These are phyloP conservation scores for Globisporangium emineosum DNA, from an alignment of 352 stramenopile species.

Conservation along the genomic window DNA sequence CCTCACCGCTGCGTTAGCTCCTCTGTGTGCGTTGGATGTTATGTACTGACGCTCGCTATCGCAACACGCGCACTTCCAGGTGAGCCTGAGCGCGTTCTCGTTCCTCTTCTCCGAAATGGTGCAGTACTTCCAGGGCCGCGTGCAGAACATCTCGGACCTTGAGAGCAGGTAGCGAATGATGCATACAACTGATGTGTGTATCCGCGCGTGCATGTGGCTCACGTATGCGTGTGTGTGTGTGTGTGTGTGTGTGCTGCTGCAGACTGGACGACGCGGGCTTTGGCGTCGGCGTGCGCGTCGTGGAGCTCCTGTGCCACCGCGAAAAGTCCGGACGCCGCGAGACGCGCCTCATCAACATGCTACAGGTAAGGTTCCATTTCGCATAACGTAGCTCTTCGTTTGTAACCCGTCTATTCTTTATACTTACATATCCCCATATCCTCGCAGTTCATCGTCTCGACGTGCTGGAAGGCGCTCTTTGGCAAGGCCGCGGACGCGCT, in stretches of 20 bases:
- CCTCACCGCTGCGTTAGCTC: not conserved
- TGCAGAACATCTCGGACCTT: slow-evolving; percentile 95
- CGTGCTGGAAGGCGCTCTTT: slow-evolving; percentile 95
- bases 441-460: slow-evolving; percentile 90
- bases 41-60: not conserved
- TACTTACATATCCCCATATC: too few species aligned
- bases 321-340: slow-evolving; percentile 80
- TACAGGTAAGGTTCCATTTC: slow-evolving; percentile 25
- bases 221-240: not conserved
- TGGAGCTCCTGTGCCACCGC: slow-evolving; percentile 91
- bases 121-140: slow-evolving; percentile 96
- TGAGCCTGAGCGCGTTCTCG: slow-evolving; percentile 94
- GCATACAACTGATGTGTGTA: not conserved
- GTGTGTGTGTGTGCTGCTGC: not conserved
- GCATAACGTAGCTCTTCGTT: not conserved
- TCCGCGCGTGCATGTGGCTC: not conserved
- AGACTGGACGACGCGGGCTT: slow-evolving; percentile 94
- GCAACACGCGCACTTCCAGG: slow-evolving; percentile 25
- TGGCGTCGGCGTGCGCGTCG: slow-evolving; percentile 92
- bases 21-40: too few species aligned
- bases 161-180: slow-evolving; percentile 73
- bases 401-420: not conserved
- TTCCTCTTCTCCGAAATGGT: slow-evolving; percentile 98
- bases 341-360: slow-evolving; percentile 82
- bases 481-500: slow-evolving; percentile 95